phyloP scores from a whole-genome alignment of 441 rosid genomes.

The Kokia cookei region DNA sequence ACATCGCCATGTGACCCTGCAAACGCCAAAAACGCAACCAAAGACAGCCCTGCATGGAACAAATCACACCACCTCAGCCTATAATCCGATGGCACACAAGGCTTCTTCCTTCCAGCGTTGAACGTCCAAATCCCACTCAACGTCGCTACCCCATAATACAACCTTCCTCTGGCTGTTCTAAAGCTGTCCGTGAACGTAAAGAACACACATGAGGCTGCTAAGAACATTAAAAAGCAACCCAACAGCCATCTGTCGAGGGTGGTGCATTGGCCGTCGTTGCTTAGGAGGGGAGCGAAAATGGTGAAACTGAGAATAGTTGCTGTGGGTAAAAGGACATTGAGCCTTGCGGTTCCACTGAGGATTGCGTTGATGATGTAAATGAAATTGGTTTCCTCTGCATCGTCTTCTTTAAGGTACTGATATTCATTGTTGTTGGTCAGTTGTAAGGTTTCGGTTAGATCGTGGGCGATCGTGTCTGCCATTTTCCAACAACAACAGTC shows the following conservation, averaged over 20 bases:
- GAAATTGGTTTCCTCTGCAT: conserved; percentile 31
- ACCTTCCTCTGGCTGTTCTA: conserved; percentile 29
- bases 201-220: conserved; percentile 36
- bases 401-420: conserved; percentile 9
- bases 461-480: background rate
- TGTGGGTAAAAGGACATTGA: conserved; percentile 46
- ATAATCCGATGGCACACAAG: conserved; percentile 28
- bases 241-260: conserved; percentile 31
- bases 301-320: conserved; percentile 47
- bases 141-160: conserved; percentile 39
- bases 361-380: conserved; percentile 33
- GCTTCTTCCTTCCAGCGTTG: conserved; percentile 32
- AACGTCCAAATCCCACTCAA: conserved; percentile 42
- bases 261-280: conserved; percentile 39
- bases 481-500: background rate
- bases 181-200: conserved; percentile 43
- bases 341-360: conserved; percentile 45
- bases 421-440: background rate
- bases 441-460: background rate
- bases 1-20: conserved; percentile 35
- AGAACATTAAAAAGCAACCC: conserved; percentile 23
- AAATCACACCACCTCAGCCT: conserved; percentile 35
- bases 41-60: conserved; percentile 34
- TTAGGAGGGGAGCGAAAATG: conserved; percentile 43
- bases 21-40: conserved; percentile 33